Base-by-base conservation (phyloP, 2,329 filamentous ascomycete species). In the Stachybotrys chlorohalonatus region DNA sequence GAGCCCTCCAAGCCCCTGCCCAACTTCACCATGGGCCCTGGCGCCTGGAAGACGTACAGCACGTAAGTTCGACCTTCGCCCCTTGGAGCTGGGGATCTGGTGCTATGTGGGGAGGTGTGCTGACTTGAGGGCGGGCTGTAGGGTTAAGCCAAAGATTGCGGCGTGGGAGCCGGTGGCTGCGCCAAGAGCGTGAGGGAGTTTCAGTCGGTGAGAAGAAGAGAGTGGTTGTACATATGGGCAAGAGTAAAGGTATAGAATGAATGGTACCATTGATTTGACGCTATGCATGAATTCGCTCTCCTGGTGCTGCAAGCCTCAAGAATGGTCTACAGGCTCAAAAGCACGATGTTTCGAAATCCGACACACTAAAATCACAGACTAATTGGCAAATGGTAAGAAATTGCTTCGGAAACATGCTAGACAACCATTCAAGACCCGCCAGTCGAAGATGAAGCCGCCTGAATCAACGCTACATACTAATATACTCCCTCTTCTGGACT, bases 41-140 rank as follows among this genome's bases (percentile, higher is more conserved):
- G 82, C 56, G 92, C 91, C 47, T 99, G 86, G 79, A 95, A 89
- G 79, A 84, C 94, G 39, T 99, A 96, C 75, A 96, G 79, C 77
- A 99, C 94, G 92, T 97, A 74, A 72, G 92, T 85, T 16, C 24
- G n/a, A 32, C 31, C 30, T 11, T 32, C 16, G 24, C 24, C 24
- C 24, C 24, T 24, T 24, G 24, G 24, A 24, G 24, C 24, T 24
- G 24, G 24, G 2, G 24, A 24, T 24, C 24, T 24, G 24, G 24
- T 24, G 16, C 2, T 9, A 2, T 11, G 2, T 30, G 0, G 1
- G 11, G 13, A 54, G 49, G 48, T 50, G 24, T 57, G 48, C 50
- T 52, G 36, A 17, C 15, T 13, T 24, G 24, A 4, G 24, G 24
- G 24, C 24, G 11, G 8, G 13, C 36, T 7, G 47, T 52, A 83